Conservation (phyloP, 257 asterid species). For the Solanum sparsipilum region DNA sequence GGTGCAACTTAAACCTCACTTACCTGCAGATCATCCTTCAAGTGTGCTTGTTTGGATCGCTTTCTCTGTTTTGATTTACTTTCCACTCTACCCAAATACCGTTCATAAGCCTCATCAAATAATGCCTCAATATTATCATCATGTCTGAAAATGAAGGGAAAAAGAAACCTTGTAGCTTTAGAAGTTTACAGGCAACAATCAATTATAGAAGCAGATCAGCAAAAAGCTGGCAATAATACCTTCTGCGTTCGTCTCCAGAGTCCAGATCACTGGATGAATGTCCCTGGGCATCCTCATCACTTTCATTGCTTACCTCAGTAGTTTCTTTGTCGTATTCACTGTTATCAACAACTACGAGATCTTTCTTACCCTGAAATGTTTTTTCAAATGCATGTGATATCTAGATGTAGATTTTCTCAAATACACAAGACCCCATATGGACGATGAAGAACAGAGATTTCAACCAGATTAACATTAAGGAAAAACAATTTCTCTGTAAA, state of each 20-base stretch:
- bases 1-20: neutral
- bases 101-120: slow-evolving; percentile 76
- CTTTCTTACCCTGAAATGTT: slow-evolving; percentile 58
- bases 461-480: neutral
- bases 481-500: neutral
- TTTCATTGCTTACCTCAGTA: slow-evolving; percentile 47
- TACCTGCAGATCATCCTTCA: slow-evolving; percentile 52
- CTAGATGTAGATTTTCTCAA: neutral
- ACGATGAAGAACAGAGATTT: neutral
- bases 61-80: slow-evolving; percentile 84
- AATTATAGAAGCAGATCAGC: neutral
- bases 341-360: slow-evolving; percentile 70
- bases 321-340: slow-evolving; percentile 51
- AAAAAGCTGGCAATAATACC: slow-evolving; percentile 29
- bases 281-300: slow-evolving; percentile 31
- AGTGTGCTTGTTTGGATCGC: slow-evolving; percentile 49
- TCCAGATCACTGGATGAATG: slow-evolving; percentile 53
- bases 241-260: slow-evolving; percentile 70
- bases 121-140: slow-evolving; percentile 55
- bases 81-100: slow-evolving; percentile 50
- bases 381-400: neutral
- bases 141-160: slow-evolving; percentile 36
- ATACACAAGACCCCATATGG: neutral
- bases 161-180: neutral
- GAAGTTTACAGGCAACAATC: neutral